Percentiles rank a stretch among this genome's conserved stretches.
Evolutionary conservation across 371 early-diverging fungal genomes (phyloP).

Genomic region (Massospora cicadina): DNA sequence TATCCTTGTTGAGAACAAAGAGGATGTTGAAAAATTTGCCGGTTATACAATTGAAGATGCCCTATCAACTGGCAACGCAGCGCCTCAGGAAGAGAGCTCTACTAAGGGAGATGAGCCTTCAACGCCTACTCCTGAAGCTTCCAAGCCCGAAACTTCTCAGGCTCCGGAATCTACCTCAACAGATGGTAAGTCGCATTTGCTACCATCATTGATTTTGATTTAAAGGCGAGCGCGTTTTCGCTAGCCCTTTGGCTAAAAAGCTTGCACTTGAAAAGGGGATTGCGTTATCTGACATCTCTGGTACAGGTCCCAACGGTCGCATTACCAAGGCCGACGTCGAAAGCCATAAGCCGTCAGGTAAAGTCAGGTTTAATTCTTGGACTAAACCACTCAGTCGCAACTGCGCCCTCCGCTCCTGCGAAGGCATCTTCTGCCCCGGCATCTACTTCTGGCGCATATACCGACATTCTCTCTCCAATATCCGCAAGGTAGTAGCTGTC

Average conservation of each 20-base stretch:
- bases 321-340: constrained; percentile 85
- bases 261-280: constrained; percentile 71
- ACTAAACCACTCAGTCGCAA: constrained; percentile 1
- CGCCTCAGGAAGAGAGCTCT: constrained; percentile 22
- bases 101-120: constrained; percentile 18
- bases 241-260: constrained; percentile 78
- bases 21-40: constrained; percentile 70
- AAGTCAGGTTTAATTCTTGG: neutral
- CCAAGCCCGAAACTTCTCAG: too few relatives aligned
- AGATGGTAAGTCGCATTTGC: too few relatives aligned
- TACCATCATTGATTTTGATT: neutral
- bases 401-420: constrained; percentile 21
- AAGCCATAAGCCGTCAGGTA: constrained; percentile 30
- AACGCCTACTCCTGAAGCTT: constrained; percentile 17
- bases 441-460: constrained; percentile 38
- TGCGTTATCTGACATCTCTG: constrained; percentile 54
- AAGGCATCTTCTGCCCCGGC: constrained; percentile 23
- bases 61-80: constrained; percentile 15
- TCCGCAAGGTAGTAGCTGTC: constrained; percentile 49
- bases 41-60: constrained; percentile 43
- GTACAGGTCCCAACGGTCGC: constrained; percentile 81
- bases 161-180: too few relatives aligned
- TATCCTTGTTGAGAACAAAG: constrained; percentile 77
- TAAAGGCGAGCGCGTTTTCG: constrained; percentile 46
- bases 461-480: constrained; percentile 70